These are phyloP conservation scores for Cinnamomum chago DNA, from an alignment of 164 flowering plant species.

Conservation along the genomic window DNA sequence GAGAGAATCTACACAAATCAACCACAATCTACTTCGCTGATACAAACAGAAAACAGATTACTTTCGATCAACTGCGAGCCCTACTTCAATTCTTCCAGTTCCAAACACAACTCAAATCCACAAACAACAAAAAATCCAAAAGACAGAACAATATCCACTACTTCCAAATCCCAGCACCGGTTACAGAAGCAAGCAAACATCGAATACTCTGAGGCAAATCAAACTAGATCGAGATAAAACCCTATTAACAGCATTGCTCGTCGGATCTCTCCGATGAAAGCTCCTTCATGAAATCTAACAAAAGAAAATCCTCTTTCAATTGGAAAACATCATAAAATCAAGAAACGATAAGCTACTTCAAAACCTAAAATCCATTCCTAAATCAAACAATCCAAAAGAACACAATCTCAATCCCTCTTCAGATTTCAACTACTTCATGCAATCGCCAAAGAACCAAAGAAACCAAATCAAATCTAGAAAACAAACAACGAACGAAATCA, in stretches of 20 bases:
- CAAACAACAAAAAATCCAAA: not conserved
- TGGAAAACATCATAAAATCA: too few relatives aligned
- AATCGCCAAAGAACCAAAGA: not conserved
- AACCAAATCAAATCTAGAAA: not conserved
- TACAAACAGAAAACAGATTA: too few relatives aligned
- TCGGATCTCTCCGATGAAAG: too few relatives aligned
- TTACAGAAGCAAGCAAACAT: not conserved
- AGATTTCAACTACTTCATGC: not conserved
- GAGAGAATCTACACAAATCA: too few relatives aligned
- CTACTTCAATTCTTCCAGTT: not conserved
- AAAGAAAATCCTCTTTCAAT: too few relatives aligned
- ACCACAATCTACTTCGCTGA: too few relatives aligned
- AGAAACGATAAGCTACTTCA: not conserved
- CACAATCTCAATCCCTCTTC: not conserved
- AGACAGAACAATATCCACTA: too few relatives aligned
- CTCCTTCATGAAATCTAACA: too few relatives aligned
- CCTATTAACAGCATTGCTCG: not conserved
- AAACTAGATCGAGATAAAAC: not conserved
- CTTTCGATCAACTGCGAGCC: too few relatives aligned
- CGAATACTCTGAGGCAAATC: not conserved
- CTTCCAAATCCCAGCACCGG: not conserved
- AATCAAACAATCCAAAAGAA: not conserved
- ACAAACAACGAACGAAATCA: not conserved
- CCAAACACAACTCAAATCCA: not conserved
- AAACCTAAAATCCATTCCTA: not conserved